Evolutionary conservation across 2,329 filamentous ascomycete species (phyloP).

Genomic region (Atkinsonella hypoxylon): DNA sequence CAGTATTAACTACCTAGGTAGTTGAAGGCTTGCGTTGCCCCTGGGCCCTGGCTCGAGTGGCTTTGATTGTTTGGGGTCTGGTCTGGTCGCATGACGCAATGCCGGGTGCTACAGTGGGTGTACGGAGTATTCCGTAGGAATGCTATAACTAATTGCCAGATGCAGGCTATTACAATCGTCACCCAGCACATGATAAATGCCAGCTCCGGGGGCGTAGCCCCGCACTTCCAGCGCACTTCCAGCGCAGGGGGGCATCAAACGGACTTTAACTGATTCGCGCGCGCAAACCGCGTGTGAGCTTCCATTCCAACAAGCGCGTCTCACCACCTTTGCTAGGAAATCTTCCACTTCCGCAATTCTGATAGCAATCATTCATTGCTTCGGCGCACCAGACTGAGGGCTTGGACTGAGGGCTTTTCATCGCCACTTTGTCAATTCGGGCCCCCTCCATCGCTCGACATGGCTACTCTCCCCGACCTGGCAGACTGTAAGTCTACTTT

Average conservation of each 20-base stretch:
- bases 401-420: no score
- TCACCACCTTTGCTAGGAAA: background rate
- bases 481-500: constrained; percentile 21
- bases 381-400: background rate
- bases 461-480: constrained; percentile 19
- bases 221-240: constrained; percentile 10
- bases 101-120: no score
- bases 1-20: no score
- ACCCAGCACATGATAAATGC: background rate
- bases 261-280: constrained; percentile 17
- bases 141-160: no score
- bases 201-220: background rate
- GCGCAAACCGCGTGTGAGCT: constrained; percentile 10
- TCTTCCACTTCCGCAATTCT: background rate
- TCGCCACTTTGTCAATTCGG: background rate
- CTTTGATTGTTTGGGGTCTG: background rate
- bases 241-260: constrained; percentile 2
- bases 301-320: constrained; percentile 6
- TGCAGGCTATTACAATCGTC: no score
- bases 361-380: background rate
- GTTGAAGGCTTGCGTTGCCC: background rate
- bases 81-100: constrained; percentile 9
- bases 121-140: no score
- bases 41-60: background rate
- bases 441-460: constrained; percentile 7